phyloP scores from a whole-genome alignment of 768 basidiomycete species.

The Psilocybe cyanescens region DNA sequence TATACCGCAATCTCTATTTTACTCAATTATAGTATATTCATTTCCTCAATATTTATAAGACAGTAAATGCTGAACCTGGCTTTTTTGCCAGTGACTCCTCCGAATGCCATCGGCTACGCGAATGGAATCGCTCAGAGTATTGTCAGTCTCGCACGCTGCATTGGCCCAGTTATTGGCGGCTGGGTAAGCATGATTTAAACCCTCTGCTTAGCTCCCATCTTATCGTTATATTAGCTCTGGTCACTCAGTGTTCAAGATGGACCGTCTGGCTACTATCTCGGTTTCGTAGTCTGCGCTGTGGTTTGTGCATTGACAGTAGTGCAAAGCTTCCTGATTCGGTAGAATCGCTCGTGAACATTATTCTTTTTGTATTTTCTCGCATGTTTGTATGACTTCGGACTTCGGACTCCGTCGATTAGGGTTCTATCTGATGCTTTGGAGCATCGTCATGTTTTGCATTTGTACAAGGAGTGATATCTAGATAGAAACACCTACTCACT shows the following conservation, averaged over 20 bases:
- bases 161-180: conserved; percentile 86
- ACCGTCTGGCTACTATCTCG: conserved; percentile 74
- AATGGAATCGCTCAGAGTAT: conserved; percentile 97
- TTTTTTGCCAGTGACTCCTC: conserved; percentile 77
- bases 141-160: conserved; percentile 89
- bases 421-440: neutral
- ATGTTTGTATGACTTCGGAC: neutral
- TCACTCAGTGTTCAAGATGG: conserved; percentile 67
- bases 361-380: neutral
- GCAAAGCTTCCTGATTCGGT: conserved; percentile 80
- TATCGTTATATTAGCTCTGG: conserved; percentile 62
- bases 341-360: conserved; percentile 3
- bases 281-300: conserved; percentile 68
- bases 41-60: neutral
- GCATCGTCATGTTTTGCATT: conserved; percentile 4
- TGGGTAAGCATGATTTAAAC: conserved; percentile 54
- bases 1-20: conserved; percentile 92
- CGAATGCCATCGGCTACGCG: conserved; percentile 84
- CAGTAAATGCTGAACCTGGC: neutral
- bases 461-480: neutral
- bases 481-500: neutral
- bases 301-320: conserved; percentile 65
- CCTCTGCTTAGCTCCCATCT: conserved; percentile 1
- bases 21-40: conserved; percentile 73
- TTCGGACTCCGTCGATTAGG: neutral